phyloP scores from a whole-genome alignment of 2,329 filamentous ascomycete species.

The Penicillium sp. region DNA sequence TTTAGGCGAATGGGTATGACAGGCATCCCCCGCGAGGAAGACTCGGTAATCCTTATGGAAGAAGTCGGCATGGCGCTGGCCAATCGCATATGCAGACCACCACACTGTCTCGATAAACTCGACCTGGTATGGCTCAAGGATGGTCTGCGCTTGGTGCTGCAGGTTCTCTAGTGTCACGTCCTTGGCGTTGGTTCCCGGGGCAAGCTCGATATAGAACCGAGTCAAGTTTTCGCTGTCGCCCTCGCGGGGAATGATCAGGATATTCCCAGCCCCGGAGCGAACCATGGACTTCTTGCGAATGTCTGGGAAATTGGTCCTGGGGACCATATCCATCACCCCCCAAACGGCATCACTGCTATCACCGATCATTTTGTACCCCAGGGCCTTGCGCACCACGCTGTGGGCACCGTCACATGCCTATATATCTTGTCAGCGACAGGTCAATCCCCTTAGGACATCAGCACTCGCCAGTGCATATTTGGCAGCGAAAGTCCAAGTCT shows the following conservation, averaged over 20 bases:
- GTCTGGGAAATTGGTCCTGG: conserved; percentile 50
- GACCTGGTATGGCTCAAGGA: conserved; percentile 56
- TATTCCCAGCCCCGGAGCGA: conserved; percentile 46
- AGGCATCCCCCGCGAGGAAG: conserved; percentile 69
- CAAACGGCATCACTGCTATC: conserved; percentile 57
- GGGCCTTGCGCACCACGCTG: conserved; percentile 39
- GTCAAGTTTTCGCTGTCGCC: conserved; percentile 55
- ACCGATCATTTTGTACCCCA: conserved; percentile 56
- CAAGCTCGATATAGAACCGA: conserved; percentile 62
- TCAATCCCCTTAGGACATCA: neutral
- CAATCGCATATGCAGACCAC: conserved; percentile 71
- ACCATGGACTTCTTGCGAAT: conserved; percentile 52
- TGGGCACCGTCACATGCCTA: conserved; percentile 52
- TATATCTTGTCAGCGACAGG: neutral
- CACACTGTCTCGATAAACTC: conserved; percentile 58
- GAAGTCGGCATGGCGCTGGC: conserved; percentile 66
- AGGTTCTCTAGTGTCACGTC: conserved; percentile 55
- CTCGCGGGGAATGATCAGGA: conserved; percentile 55
- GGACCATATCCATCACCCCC: conserved; percentile 57
- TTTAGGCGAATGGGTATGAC: conserved; percentile 67
- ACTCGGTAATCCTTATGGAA: conserved; percentile 65
- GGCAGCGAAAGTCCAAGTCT: conserved; percentile 43
- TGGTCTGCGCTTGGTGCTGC: conserved; percentile 51
- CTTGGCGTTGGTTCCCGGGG: conserved; percentile 49
- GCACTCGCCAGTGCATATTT: conserved; percentile 53